A percentile compares a stretch with the other conserved stretches of the same genome.
phyloP scores from a whole-genome alignment of 768 basidiomycete species.

The Mycena vulgaris region DNA sequence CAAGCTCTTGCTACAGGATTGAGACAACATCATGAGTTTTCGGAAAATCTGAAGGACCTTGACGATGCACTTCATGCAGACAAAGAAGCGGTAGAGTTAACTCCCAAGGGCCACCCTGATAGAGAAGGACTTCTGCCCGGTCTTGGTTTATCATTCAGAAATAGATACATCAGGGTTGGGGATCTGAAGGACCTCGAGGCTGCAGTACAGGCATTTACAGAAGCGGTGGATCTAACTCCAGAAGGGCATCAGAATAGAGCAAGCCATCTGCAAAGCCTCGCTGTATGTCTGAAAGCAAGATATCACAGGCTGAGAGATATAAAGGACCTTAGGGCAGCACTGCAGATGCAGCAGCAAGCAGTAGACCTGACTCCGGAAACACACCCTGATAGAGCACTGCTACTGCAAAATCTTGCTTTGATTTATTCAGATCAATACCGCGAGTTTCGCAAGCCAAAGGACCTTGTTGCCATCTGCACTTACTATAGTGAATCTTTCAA shows the following conservation, averaged over 20 bases:
- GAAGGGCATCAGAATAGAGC: neutral
- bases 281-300: neutral
- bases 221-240: neutral
- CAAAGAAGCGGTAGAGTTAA: too few relatives aligned
- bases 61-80: neutral
- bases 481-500: neutral
- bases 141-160: neutral
- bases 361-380: neutral
- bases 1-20: neutral
- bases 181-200: neutral
- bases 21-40: neutral
- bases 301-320: neutral
- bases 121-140: neutral
- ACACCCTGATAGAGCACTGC: neutral
- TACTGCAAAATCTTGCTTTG: neutral
- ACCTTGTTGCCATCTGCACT: neutral
- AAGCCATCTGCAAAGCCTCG: neutral
- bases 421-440: conserved; percentile 2
- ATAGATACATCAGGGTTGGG: neutral
- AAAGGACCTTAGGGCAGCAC: neutral
- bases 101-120: neutral
- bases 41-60: neutral
- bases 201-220: neutral
- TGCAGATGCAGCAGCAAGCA: neutral
- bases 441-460: neutral